phyloP scores from a whole-genome alignment of 495 filamentous ascomycete genomes.

The Neurospora terricola region DNA sequence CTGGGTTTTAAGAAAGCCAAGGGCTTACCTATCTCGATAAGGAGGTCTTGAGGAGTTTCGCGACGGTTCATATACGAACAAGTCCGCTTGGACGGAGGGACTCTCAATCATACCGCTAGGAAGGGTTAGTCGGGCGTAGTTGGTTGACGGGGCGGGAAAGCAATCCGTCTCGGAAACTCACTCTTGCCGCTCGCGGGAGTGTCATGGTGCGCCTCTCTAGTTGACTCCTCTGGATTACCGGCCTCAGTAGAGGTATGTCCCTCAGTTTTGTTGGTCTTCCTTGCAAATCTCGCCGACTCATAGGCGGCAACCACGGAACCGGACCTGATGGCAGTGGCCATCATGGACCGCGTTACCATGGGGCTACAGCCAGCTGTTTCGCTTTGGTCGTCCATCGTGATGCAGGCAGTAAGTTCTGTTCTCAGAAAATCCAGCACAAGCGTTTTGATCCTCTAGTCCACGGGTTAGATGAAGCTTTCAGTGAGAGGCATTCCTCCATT shows the following conservation, averaged over 20 bases:
- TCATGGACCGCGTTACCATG: background rate
- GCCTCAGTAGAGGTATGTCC: background rate
- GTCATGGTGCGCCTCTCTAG: background rate
- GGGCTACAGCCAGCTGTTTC: background rate
- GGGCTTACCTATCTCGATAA: no score
- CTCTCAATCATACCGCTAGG: no score
- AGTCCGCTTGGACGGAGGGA: no score
- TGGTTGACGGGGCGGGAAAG: no score
- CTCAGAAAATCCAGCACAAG: background rate
- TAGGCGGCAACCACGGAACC: background rate
- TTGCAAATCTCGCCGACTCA: background rate
- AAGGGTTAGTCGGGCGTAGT: no score
- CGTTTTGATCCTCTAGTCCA: background rate
- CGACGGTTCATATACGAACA: no score
- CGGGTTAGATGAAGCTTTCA: background rate
- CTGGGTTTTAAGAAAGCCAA: no score
- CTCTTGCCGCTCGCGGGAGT: background rate
- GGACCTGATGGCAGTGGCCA: background rate
- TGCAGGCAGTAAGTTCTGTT: background rate
- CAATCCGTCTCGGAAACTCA: background rate
- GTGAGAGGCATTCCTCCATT: background rate
- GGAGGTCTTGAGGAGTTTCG: no score
- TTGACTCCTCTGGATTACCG: background rate
- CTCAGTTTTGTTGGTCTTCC: background rate
- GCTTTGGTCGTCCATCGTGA: background rate